Evolutionary conservation across 1,139 yeast genomes (phyloP).

Genomic region (Yamadazyma aaseri): DNA sequence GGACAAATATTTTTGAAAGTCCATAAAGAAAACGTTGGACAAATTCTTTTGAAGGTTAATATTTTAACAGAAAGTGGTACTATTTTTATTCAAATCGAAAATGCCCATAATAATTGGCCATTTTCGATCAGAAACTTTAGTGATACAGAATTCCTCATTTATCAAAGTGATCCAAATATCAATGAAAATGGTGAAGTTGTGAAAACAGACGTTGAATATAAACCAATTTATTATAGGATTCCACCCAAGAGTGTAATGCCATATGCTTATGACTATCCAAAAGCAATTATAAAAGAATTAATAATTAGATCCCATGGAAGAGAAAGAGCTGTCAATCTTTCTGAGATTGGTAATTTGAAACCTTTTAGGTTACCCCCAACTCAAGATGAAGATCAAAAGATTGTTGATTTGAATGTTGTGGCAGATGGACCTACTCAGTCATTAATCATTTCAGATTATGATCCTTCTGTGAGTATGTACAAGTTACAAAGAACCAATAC

Average conservation of each 20-base stretch:
- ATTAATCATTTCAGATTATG: slow-evolving; percentile 78
- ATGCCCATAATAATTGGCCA: slow-evolving; percentile 87
- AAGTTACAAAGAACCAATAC: slow-evolving; percentile 42
- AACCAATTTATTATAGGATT: slow-evolving; percentile 72
- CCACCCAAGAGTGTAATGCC: slow-evolving; percentile 97
- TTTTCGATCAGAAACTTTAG: slow-evolving; percentile 87
- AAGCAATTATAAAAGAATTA: slow-evolving; percentile 81
- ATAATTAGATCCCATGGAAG: slow-evolving; percentile 69
- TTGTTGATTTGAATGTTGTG: slow-evolving; percentile 85
- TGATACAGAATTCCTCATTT: slow-evolving; percentile 76
- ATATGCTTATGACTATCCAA: slow-evolving; percentile 96
- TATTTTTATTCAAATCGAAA: slow-evolving; percentile 69
- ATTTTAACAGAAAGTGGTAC: slow-evolving; percentile 78
- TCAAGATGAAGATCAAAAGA: slow-evolving; percentile 39
- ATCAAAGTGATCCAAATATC: slow-evolving; percentile 80
- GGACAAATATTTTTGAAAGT: slow-evolving; percentile 80
- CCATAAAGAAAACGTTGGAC: slow-evolving; percentile 60
- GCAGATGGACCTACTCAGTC: slow-evolving; percentile 97
- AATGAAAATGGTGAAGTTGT: slow-evolving; percentile 69
- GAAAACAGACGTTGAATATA: slow-evolving; percentile 49
- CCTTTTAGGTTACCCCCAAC: slow-evolving; percentile 77
- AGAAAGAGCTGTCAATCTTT: slow-evolving; percentile 77
- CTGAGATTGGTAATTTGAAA: slow-evolving; percentile 87
- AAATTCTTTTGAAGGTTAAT: slow-evolving; percentile 68
- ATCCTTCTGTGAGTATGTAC: slow-evolving; percentile 73